A percentile compares a stretch with the other conserved stretches of the same genome.
These are phyloP conservation scores for Ambrosiella xylebori DNA, from an alignment of 2,329 filamentous ascomycete species.

Conservation along the genomic window DNA sequence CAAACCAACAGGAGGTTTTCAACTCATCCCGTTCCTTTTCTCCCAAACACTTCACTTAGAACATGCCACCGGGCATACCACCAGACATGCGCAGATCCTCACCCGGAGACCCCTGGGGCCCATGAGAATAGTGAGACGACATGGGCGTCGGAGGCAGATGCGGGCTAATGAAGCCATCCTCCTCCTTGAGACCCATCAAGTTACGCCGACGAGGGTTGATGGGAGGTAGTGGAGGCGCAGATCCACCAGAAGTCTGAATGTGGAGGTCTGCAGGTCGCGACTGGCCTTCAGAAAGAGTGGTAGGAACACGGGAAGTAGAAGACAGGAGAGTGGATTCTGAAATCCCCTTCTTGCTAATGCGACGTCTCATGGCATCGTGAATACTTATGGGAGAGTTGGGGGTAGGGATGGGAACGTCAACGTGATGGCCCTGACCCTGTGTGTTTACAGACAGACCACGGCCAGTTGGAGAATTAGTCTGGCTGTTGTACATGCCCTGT, in stretches of 20 bases:
- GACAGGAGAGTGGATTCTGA: conserved; percentile 33
- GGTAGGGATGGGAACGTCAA: conserved; percentile 8
- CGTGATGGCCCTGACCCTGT: conserved; percentile 14
- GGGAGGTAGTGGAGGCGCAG: conserved; percentile 36
- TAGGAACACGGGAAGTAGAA: conserved; percentile 28
- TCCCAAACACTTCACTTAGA: conserved; percentile 1
- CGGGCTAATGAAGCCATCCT: conserved; percentile 6
- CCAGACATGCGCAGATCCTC: conserved; percentile 9
- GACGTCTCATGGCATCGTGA: conserved; percentile 25
- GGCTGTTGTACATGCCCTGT: conserved; percentile 11
- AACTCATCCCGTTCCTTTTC: too few relatives aligned
- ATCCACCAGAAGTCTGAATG: conserved; percentile 20
- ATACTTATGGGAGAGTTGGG: conserved; percentile 17
- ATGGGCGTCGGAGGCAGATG: conserved; percentile 10
- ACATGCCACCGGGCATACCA: conserved; percentile 8
- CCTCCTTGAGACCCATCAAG: conserved; percentile 12
- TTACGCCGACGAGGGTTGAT: conserved; percentile 40
- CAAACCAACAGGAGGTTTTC: not conserved
- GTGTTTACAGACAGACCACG: conserved; percentile 1
- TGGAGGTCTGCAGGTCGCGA: conserved; percentile 22
- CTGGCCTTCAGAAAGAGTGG: conserved; percentile 22
- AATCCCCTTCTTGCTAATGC: conserved; percentile 30
- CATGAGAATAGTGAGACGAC: conserved; percentile 1
- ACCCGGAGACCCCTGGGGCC: not conserved
- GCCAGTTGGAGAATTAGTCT: conserved; percentile 6